Evolutionary conservation across 192 early-diverging fungal species (phyloP), one percentile per base, ranked within the genome.

Genomic region (Coemansia furcata): DNA sequence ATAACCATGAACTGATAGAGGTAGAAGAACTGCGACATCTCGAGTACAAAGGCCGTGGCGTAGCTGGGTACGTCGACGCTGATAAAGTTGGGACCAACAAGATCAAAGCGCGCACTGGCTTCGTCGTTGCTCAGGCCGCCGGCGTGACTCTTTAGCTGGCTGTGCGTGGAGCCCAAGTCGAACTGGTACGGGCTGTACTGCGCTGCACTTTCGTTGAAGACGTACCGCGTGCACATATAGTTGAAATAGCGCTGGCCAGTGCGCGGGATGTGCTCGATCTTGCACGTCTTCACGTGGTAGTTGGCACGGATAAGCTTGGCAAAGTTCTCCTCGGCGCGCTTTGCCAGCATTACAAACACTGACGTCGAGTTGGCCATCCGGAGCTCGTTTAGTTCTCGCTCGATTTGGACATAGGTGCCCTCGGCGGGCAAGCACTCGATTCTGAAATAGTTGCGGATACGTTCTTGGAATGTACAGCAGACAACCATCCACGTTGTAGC

Each of bases 161-260:
- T 60, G 54, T 91, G 72, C 33, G 84, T 87, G 7, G 70, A 61
- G 11, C 88, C 90, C 39, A 91, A 65, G 38, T 83, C 67, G 65
- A 86, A 86, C 62, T 68, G 61, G 74, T 76, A 87, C 15, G 88
- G 88, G n/a, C 83, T 85, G 71, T 88, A 93, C 26, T 64, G 52
- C 8, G 46, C 61, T 15, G 74, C 50, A 12, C 69, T 66, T 7
- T 83, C 66, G 61, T 90, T 82, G 57, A 82, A 88, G 9, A 93
- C 85, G 63, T 91, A 93, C 30, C 91, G 87, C 43, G 89, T 86
- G 74, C 88, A 91, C 70, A 90, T 85, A 62, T 86, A 88, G 69
- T 90, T 89, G 65, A 93, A 89, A 67, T 87, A 93, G 26, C 79
- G 77, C 32, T 78, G 78, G n/a, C 74, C 83, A 44, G 65, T 75